These are phyloP conservation scores for Exophiala bonariae DNA, from an alignment of 2,329 filamentous ascomycete species.

Conservation along the genomic window DNA sequence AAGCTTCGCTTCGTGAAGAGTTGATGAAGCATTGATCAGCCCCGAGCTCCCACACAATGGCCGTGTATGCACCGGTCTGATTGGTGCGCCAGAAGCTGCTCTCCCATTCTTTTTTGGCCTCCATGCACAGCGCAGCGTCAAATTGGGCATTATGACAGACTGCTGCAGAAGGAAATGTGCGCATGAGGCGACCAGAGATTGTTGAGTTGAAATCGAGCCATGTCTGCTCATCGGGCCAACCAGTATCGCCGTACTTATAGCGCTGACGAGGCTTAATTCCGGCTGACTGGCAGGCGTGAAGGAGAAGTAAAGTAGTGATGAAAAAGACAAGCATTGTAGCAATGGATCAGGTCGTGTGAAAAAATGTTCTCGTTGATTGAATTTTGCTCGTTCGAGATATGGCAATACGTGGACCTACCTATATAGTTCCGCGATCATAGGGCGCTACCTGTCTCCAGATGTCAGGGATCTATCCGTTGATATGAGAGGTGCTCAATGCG, in stretches of 20 bases:
- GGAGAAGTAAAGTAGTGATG: slow-evolving; percentile 1
- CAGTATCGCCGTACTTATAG: slow-evolving; percentile 28
- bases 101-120: slow-evolving; percentile 27
- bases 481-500: too few relatives aligned
- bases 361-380: too few relatives aligned
- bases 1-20: slow-evolving; percentile 22
- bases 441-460: too few relatives aligned
- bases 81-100: slow-evolving; percentile 30
- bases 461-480: too few relatives aligned
- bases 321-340: neutral
- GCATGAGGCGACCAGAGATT: slow-evolving; percentile 36
- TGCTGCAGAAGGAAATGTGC: slow-evolving; percentile 34
- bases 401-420: too few relatives aligned
- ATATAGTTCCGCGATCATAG: too few relatives aligned
- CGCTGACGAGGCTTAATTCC: neutral
- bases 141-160: slow-evolving; percentile 34
- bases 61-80: slow-evolving; percentile 30
- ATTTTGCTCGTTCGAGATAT: too few relatives aligned
- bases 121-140: slow-evolving; percentile 26
- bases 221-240: slow-evolving; percentile 34
- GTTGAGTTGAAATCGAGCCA: slow-evolving; percentile 37
- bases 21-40: slow-evolving; percentile 32
- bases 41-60: slow-evolving; percentile 34
- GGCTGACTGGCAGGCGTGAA: neutral
- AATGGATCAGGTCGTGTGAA: too few relatives aligned